Conservation (phyloP, 257 asterid species). For the Agastache rugosa region DNA sequence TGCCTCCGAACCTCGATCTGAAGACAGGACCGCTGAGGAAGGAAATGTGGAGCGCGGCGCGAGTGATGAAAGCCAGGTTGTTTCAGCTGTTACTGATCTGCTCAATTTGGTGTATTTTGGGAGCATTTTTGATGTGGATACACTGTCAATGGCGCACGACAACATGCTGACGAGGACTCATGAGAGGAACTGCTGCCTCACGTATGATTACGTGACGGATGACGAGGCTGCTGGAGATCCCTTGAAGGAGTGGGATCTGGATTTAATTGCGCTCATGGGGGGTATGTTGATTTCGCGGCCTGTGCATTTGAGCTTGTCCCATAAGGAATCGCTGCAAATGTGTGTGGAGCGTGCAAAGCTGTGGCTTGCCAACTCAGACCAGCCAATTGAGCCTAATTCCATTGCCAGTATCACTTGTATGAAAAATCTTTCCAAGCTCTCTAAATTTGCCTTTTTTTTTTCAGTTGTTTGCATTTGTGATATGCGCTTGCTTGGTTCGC, state of each 20-base stretch:
- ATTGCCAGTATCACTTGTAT: constrained; percentile 64
- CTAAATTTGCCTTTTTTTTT: not conserved
- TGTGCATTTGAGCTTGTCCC: constrained; percentile 64
- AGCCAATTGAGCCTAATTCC: constrained; percentile 57
- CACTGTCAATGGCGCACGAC: constrained; percentile 50
- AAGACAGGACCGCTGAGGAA: constrained; percentile 29
- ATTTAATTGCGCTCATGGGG: constrained; percentile 71
- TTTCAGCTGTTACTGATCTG: constrained; percentile 57
- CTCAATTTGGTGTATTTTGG: constrained; percentile 72
- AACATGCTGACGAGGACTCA: constrained; percentile 69
- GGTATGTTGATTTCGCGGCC: constrained; percentile 70
- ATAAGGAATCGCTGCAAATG: constrained; percentile 62
- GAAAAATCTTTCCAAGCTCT: constrained; percentile 28
- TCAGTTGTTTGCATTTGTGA: not conserved
- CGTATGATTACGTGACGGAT: constrained; percentile 86
- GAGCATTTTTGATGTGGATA: constrained; percentile 69
- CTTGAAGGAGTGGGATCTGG: constrained; percentile 77
- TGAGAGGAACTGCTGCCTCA: constrained; percentile 84
- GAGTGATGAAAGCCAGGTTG: constrained; percentile 24
- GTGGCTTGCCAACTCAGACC: constrained; percentile 69
- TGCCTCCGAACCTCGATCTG: constrained; percentile 1
- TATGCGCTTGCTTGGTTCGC: not conserved
- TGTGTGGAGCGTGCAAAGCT: constrained; percentile 80
- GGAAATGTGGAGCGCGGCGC: constrained; percentile 24
- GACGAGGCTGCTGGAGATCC: constrained; percentile 66